phyloP scores from a whole-genome alignment of 495 filamentous ascomycete species.

The Mycothermus thermophilus region DNA sequence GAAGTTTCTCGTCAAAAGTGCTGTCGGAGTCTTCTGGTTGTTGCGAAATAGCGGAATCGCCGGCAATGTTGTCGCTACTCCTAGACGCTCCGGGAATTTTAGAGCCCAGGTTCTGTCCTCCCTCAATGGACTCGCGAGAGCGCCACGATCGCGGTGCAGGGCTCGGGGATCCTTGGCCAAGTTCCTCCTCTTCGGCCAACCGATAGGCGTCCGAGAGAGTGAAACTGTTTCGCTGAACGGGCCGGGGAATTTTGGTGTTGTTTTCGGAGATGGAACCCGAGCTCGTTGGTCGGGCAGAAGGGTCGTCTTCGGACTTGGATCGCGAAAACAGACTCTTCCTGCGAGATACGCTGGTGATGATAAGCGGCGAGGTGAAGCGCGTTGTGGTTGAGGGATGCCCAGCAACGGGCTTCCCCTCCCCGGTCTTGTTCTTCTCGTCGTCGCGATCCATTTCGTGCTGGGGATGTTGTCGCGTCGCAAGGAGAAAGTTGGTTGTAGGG shows the following conservation, averaged over 20 bases:
- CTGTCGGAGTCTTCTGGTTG: conserved; percentile 16
- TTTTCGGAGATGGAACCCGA: conserved; percentile 8
- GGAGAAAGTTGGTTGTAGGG: neutral
- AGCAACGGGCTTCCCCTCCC: conserved; percentile 1
- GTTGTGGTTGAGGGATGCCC: conserved; percentile 5
- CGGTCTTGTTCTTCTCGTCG: conserved; percentile 2
- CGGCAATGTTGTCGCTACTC: too few relatives aligned
- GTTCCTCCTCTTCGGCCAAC: conserved; percentile 30
- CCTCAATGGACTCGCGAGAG: too few relatives aligned
- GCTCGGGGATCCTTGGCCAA: conserved; percentile 31
- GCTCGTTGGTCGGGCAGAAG: conserved; percentile 3
- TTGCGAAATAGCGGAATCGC: conserved; percentile 5
- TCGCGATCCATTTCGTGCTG: conserved; percentile 16
- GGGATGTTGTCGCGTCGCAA: neutral
- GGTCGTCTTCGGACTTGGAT: conserved; percentile 9
- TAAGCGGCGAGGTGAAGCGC: conserved; percentile 11
- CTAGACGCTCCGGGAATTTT: too few relatives aligned
- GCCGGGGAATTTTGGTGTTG: conserved; percentile 29
- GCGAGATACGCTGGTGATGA: conserved; percentile 16
- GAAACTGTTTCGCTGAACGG: conserved; percentile 18
- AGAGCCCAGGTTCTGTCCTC: too few relatives aligned
- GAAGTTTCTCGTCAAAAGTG: conserved; percentile 19
- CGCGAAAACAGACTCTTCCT: conserved; percentile 13
- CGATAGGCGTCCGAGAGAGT: conserved; percentile 28
- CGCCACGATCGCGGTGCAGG: conserved; percentile 30